A percentile compares a stretch with the other conserved stretches of the same genome.
Evolutionary conservation across 139 green algal species (phyloP).

Genomic region (Eudorina sp.): DNA sequence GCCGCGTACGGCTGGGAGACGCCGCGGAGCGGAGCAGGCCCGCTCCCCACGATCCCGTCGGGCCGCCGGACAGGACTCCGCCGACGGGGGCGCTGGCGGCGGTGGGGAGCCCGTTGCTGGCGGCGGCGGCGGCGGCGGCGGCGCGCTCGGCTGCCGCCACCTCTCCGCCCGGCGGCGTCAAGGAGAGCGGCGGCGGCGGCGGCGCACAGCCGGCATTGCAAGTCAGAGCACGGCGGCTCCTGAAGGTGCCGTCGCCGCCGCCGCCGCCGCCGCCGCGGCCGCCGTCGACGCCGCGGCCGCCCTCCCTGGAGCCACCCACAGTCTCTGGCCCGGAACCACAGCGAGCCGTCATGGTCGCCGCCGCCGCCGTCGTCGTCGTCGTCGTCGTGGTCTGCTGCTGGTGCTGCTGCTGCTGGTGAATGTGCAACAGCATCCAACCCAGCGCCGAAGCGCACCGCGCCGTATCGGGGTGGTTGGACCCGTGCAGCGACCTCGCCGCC

Average conservation of each 20-base stretch:
- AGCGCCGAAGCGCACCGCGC: background rate
- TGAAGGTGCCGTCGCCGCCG: background rate
- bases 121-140: background rate
- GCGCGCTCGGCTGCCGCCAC: background rate
- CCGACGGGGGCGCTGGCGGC: no score
- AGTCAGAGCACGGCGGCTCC: background rate
- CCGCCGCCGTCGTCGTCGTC: no score
- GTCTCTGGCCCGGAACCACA: no score
- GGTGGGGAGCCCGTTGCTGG: background rate
- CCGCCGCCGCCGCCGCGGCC: background rate
- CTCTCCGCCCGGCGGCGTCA: no score
- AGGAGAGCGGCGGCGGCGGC: background rate
- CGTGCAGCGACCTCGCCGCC: background rate
- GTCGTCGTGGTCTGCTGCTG: background rate
- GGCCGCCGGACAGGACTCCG: background rate
- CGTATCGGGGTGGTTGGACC: constrained; percentile 15
- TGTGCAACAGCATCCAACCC: background rate
- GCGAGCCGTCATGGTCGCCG: no score
- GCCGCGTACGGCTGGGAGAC: background rate
- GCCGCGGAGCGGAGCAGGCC: background rate
- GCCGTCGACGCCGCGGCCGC: no score
- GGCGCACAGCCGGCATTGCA: no score
- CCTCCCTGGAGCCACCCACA: no score
- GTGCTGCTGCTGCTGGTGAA: background rate
- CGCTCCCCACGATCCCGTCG: no score